A percentile compares a stretch with the other conserved stretches of the same genome.
phyloP scores from a whole-genome alignment of 768 basidiomycete genomes.

The Phaeotremella fagi region DNA sequence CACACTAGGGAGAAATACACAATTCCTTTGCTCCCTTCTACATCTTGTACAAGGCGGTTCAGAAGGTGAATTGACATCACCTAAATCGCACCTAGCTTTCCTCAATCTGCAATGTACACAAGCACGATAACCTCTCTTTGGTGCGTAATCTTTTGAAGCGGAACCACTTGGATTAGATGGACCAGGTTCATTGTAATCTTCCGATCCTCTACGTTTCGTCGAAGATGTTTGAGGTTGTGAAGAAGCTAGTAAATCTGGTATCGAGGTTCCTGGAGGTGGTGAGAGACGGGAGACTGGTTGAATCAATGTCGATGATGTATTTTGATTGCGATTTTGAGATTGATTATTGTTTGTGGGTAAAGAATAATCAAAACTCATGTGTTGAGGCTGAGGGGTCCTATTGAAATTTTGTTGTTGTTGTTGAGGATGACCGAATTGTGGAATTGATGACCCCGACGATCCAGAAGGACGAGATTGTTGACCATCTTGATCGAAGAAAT shows the following conservation, averaged over 20 bases:
- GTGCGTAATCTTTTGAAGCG: conserved; percentile 11
- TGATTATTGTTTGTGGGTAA: too few relatives aligned
- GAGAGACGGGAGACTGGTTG: conserved; percentile 12
- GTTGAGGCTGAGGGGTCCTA: too few relatives aligned
- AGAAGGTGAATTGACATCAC: conserved; percentile 43
- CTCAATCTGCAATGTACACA: conserved; percentile 39
- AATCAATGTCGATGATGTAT: neutral
- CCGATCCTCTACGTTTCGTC: neutral
- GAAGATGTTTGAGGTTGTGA: conserved; percentile 1
- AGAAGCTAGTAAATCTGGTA: conserved; percentile 1
- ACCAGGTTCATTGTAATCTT: neutral
- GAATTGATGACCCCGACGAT: too few relatives aligned
- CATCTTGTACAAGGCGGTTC: conserved; percentile 43
- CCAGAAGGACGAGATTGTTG: too few relatives aligned
- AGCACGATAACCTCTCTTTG: conserved; percentile 38
- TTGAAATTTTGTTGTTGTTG: too few relatives aligned
- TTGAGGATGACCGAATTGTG: too few relatives aligned
- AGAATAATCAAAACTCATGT: too few relatives aligned
- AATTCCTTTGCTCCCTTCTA: conserved; percentile 38
- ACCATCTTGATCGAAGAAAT: too few relatives aligned
- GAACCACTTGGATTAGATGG: neutral
- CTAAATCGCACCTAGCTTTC: conserved; percentile 44
- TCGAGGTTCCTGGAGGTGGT: conserved; percentile 4
- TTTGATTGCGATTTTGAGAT: too few relatives aligned
- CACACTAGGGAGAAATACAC: conserved; percentile 40